phyloP scores from a whole-genome alignment of 176 grass and related monocot species.

The Phyllostachys edulis region DNA sequence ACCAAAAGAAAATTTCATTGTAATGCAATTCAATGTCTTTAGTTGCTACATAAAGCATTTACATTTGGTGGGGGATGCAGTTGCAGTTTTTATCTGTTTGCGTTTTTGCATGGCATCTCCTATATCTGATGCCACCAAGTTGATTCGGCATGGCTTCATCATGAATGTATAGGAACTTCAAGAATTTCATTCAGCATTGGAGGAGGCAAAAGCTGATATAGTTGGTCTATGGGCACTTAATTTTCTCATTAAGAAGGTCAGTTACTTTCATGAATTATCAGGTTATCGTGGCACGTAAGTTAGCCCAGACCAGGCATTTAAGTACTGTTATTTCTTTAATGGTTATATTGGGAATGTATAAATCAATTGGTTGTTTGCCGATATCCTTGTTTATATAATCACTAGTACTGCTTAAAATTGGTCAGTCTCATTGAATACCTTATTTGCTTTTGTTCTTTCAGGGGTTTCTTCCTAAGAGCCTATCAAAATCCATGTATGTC shows the following conservation, averaged over 20 bases:
- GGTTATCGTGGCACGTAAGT: neutral
- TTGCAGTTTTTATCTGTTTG: neutral
- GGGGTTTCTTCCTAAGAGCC: slow-evolving; percentile 77
- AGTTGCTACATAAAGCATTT: neutral
- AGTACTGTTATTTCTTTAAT: neutral
- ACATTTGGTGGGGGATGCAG: neutral
- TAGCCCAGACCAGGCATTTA: neutral
- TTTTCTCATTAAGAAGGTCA: slow-evolving; percentile 86
- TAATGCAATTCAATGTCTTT: neutral
- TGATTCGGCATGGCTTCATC: neutral
- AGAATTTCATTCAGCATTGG: slow-evolving; percentile 81
- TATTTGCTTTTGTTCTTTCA: slow-evolving; percentile 34
- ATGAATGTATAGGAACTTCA: slow-evolving; percentile 78
- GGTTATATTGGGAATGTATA: too few relatives aligned
- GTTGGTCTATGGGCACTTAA: slow-evolving; percentile 97
- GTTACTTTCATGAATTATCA: slow-evolving; percentile 26
- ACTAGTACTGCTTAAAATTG: neutral
- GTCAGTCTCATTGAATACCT: neutral
- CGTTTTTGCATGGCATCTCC: neutral
- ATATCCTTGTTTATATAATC: neutral
- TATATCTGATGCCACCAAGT: slow-evolving; percentile 12
- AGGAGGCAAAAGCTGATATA: slow-evolving; percentile 99
- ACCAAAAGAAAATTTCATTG: neutral
- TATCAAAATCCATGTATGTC: slow-evolving; percentile 90
- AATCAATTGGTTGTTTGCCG: neutral